A percentile compares a stretch with the other conserved stretches of the same genome.
Evolutionary conservation across 75 land plant genomes (phyloP).

Genomic region (Azolla pinnata): DNA sequence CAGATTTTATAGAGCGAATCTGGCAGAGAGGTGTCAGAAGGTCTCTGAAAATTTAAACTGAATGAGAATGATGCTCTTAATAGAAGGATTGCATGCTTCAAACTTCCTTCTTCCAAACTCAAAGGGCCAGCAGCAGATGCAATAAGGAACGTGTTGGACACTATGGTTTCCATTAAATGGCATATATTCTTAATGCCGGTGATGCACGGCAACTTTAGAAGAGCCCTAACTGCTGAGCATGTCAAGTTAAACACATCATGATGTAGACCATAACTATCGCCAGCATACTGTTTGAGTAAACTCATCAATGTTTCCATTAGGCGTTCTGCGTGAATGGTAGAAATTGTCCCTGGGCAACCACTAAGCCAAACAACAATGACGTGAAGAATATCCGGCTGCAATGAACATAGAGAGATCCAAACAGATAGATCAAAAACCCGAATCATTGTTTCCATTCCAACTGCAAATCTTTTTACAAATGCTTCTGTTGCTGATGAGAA

Average conservation of each 20-base stretch:
- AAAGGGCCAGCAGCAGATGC: slow-evolving; percentile 1
- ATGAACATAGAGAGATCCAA: slow-evolving; percentile 51
- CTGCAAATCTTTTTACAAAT: slow-evolving; percentile 47
- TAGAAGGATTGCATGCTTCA: slow-evolving; percentile 32
- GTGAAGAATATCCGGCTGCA: slow-evolving; percentile 45
- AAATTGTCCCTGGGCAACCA: slow-evolving; percentile 55
- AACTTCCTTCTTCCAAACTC: slow-evolving; percentile 23
- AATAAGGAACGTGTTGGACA: slow-evolving; percentile 22
- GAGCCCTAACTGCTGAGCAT: slow-evolving; percentile 47
- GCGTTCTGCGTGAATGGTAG: slow-evolving; percentile 43
- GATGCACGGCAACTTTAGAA: slow-evolving; percentile 46
- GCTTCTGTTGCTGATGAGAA: slow-evolving; percentile 43
- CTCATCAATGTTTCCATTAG: slow-evolving; percentile 30
- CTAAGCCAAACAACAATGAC: slow-evolving; percentile 39
- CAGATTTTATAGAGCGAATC: slow-evolving; percentile 37
- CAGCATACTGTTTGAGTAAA: slow-evolving; percentile 37
- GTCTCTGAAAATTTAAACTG: slow-evolving; percentile 10
- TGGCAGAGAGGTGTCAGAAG: neutral
- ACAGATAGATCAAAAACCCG: slow-evolving; percentile 47
- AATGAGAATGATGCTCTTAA: slow-evolving; percentile 50
- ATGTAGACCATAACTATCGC: slow-evolving; percentile 40
- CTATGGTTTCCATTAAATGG: slow-evolving; percentile 24
- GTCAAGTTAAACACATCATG: slow-evolving; percentile 43
- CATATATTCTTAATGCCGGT: slow-evolving; percentile 22
- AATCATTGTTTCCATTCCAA: slow-evolving; percentile 56